Conservation (phyloP, 192 early-diverging fungal species). For the Thamnidium elegans region DNA sequence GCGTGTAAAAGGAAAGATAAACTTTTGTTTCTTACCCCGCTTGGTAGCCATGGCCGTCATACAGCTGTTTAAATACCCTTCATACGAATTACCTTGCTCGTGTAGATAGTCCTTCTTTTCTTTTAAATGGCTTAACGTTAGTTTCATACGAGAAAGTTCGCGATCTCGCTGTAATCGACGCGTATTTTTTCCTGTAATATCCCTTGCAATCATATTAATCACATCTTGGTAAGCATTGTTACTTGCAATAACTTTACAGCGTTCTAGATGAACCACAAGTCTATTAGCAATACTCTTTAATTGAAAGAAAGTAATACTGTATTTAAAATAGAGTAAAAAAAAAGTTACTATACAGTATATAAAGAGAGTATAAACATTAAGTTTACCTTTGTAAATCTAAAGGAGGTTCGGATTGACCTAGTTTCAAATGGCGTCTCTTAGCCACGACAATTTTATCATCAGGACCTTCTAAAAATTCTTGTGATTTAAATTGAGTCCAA, state of each 20-base stretch:
- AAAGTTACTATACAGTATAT: neutral
- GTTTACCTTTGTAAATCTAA: conserved; percentile 26
- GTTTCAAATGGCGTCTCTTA: conserved; percentile 12
- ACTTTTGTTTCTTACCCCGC: conserved; percentile 60
- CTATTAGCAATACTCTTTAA: conserved; percentile 82
- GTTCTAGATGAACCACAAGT: conserved; percentile 81
- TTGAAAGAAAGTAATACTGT: conserved; percentile 61
- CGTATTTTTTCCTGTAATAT: conserved; percentile 90
- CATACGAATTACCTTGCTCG: conserved; percentile 84
- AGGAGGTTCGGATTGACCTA: conserved; percentile 6
- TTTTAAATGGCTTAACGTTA: conserved; percentile 78
- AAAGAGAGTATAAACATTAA: neutral
- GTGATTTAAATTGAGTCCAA: conserved; percentile 49
- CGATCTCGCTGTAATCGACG: conserved; percentile 70
- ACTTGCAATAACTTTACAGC: conserved; percentile 63
- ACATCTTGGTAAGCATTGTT: conserved; percentile 88
- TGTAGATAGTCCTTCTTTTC: conserved; percentile 82
- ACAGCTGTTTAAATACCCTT: conserved; percentile 89
- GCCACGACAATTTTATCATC: neutral
- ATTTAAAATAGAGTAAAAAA: neutral
- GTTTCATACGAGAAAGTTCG: conserved; percentile 71
- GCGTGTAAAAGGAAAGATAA: conserved; percentile 84
- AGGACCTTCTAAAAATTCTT: conserved; percentile 23
- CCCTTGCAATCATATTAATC: conserved; percentile 88
- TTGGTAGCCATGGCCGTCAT: conserved; percentile 80